phyloP scores from a whole-genome alignment of 2,329 filamentous ascomycete species.

The Nakataea oryzae region DNA sequence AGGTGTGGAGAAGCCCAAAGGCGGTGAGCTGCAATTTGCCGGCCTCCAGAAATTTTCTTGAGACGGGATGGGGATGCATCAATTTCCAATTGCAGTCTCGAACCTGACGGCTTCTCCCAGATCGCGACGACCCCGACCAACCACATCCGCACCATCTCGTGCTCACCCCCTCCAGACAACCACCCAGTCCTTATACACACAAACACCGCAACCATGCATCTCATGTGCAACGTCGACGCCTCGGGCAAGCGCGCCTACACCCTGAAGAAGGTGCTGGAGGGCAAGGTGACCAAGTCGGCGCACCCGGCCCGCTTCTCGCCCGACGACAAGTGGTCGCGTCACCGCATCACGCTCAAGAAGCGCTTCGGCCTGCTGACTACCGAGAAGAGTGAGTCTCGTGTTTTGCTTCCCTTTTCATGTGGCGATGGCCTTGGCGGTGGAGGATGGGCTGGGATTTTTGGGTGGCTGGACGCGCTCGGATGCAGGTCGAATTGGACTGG shows the following conservation, averaged over 20 bases:
- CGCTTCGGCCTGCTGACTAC: slow-evolving; percentile 81
- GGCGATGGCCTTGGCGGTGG: background rate
- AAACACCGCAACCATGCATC: slow-evolving; percentile 35
- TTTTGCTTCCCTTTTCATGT: background rate
- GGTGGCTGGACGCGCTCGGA: background rate
- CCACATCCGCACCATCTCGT: background rate
- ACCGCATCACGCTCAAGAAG: slow-evolving; percentile 91
- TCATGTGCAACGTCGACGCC: slow-evolving; percentile 75
- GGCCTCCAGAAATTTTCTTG: background rate
- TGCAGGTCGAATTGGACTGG: background rate
- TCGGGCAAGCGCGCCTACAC: slow-evolving; percentile 88
- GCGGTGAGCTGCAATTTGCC: background rate
- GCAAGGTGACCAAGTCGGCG: slow-evolving; percentile 87
- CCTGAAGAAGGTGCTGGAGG: slow-evolving; percentile 76
- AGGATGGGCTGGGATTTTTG: background rate
- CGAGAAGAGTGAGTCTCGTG: slow-evolving; percentile 48
- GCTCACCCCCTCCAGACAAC: too few species aligned
- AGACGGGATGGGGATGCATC: background rate
- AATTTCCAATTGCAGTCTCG: background rate
- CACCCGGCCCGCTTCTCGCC: slow-evolving; percentile 95
- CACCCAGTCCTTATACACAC: too few species aligned
- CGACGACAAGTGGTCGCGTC: slow-evolving; percentile 97
- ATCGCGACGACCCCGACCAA: background rate
- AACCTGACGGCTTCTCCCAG: background rate
- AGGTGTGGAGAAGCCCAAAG: background rate